These are phyloP conservation scores for Carex littledalei DNA, from an alignment of 176 grass and related monocot species.

Conservation along the genomic window DNA sequence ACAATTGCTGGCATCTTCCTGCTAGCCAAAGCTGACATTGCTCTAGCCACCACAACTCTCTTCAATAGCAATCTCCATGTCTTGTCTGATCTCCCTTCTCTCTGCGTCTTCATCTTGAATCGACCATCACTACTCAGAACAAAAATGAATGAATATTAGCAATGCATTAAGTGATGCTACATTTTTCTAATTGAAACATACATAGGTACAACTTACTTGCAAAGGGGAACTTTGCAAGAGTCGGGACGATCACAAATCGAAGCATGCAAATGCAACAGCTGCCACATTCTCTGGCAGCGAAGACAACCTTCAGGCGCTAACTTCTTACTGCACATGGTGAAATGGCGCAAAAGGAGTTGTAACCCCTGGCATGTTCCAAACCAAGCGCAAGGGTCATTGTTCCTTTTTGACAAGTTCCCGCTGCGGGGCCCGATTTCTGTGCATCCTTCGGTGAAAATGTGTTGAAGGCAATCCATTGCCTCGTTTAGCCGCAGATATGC, in stretches of 20 bases:
- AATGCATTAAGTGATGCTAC: not conserved
- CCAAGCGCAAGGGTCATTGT: not conserved
- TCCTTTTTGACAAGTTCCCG: not conserved
- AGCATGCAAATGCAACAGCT: conserved; percentile 73
- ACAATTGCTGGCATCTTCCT: conserved; percentile 30
- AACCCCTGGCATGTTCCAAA: conserved; percentile 45
- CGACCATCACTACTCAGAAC: conserved; percentile 22
- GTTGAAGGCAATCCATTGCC: conserved; percentile 62
- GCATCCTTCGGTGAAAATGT: conserved; percentile 31
- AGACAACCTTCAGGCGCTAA: conserved; percentile 34
- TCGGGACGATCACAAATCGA: conserved; percentile 44
- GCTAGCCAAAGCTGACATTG: conserved; percentile 35
- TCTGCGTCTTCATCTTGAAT: conserved; percentile 41
- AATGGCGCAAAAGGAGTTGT: conserved; percentile 54
- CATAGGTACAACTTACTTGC: conserved; percentile 45
- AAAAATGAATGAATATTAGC: not conserved
- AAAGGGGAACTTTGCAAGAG: conserved; percentile 56
- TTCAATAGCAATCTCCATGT: conserved; percentile 66
- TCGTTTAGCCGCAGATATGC: conserved; percentile 46
- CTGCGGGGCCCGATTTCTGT: not conserved
- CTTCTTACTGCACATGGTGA: conserved; percentile 43
- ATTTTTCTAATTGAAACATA: not conserved
- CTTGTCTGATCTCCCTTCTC: conserved; percentile 44
- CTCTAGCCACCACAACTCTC: conserved; percentile 47
- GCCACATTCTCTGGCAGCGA: conserved; percentile 68